Base-by-base conservation (phyloP, 208 protist genomes). In the Trypanosoma rangeli region DNA sequence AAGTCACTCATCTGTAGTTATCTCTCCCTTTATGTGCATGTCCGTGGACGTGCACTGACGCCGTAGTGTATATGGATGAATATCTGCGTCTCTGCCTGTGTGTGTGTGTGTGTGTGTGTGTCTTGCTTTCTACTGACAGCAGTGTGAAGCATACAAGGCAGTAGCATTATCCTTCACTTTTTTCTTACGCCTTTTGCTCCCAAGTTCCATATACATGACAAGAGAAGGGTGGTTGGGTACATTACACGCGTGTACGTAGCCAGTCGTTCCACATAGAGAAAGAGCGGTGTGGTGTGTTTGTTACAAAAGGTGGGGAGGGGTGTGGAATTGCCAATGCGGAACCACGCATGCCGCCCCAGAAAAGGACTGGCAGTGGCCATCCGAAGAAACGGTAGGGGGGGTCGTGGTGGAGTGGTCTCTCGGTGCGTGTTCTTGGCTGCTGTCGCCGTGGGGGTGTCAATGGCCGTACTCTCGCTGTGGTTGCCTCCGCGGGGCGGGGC, bases 71-170 rank as follows among this genome's bases (percentile, higher is more conserved):
- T 37, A 37, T 37, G 33, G 4, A 37, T 7, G 33, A 37, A 37
- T 37, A 7, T 7, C 28, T 67, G 16, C 55, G 24, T 57, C 9
- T 66, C 15, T 65, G 35, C 54, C 2, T 52, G 13, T 66, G 44
- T 66, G 29, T 66, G 61, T 63, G 4, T 66, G 61, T 67, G 13
- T 57, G 22, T 53, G 0, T 44, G 67, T 73, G 46, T 70, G 50
- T 74, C 12, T 9, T 57, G 63, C 18, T n/a, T 22, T 68, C 26
- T 18, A 12, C 50, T 4, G 20, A 18, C 9, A 55, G 24, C 20
- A 1, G 26, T 15, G 42, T 46, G 42, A 46, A 16, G 42, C 8
- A 46, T 46, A 46, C 8, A 46, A 18, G 42, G 15, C 15, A 46
- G 13, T 46, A 46, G 13, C 2, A 46, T 46, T 46, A 18, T 18